Base-by-base conservation (phyloP, 1,139 yeast genomes). In the Saccharomyces hybrid region DNA sequence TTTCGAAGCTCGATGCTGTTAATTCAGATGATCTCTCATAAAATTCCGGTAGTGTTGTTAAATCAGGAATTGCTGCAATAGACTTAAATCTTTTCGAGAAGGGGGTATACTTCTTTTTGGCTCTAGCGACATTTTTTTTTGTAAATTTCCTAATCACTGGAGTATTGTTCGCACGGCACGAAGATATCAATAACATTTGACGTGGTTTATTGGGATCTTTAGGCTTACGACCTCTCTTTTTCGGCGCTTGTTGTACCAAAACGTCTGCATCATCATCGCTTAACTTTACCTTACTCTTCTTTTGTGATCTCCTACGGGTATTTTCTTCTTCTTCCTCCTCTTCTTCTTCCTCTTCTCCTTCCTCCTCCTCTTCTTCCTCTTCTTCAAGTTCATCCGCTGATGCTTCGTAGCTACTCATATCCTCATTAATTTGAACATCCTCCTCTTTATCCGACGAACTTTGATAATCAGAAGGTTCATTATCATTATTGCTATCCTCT, bases 71-170 rank as follows among this genome's bases (percentile, higher is more conserved):
- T 32, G 61, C 69, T 11, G 59, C 53, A 9, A 68, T 62, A 13
- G 64, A 59, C 38, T 57, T 61, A 53, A 60, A 68, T 50, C 66
- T 59, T 51, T 67, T 67, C 2, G 71, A 67, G 53, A 68, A 68
- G 16, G 71, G 69, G 0, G 70, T 67, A 56, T 68, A 68, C 26
- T 68, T 68, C 53, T 66, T 67, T 50, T 67, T 68, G 6, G 71
- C 70, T 47, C 71, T 61, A 13, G 59, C 66, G 16, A 67, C 69
- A 53, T 67, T 68, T 47, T 61, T 67, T 51, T 66, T 68, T 0
- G 70, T 65, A 44, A 64, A 67, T 38, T 66, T 65, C 51, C 64
- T 64, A 25, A 64, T 57, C 1, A 56, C 50, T 2, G 56, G 54
- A 2, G 55, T 34, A 13, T 44, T 47, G 26, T 44, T 49, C 14